These are phyloP conservation scores for Massarina eburnea DNA, from an alignment of 2,329 filamentous ascomycete species.

Conservation along the genomic window DNA sequence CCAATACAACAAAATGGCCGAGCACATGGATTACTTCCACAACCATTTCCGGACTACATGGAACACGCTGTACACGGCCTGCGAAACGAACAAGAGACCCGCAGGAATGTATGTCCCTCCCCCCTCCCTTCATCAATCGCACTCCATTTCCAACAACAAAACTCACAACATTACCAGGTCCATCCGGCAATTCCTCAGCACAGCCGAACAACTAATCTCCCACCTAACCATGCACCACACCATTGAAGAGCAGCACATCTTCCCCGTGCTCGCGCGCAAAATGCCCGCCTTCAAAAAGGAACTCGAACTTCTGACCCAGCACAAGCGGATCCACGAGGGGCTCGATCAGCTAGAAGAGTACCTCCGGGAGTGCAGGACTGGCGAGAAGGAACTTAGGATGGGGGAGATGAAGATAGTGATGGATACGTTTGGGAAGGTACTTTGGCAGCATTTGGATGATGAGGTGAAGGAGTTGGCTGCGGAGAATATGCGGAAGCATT, in stretches of 20 bases:
- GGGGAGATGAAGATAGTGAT: constrained; percentile 68
- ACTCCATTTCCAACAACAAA: background rate
- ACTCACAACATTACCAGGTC: constrained; percentile 38
- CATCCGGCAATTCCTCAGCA: constrained; percentile 67
- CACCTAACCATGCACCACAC: constrained; percentile 76
- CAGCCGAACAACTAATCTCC: constrained; percentile 68
- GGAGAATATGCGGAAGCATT: constrained; percentile 86
- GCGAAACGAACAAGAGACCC: constrained; percentile 61
- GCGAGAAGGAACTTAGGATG: constrained; percentile 62
- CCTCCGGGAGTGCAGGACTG: constrained; percentile 60
- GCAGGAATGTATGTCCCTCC: constrained; percentile 50
- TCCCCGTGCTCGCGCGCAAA: constrained; percentile 72
- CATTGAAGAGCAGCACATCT: constrained; percentile 82
- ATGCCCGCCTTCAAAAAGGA: constrained; percentile 76
- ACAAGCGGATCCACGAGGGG: constrained; percentile 75
- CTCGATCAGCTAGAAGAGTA: constrained; percentile 70
- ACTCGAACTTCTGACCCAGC: constrained; percentile 72
- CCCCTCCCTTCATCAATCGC: too few species aligned
- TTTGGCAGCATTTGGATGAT: constrained; percentile 82
- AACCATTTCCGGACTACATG: constrained; percentile 55
- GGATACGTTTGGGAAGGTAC: constrained; percentile 74
- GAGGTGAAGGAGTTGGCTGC: constrained; percentile 78
- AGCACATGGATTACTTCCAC: constrained; percentile 70
- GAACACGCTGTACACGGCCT: constrained; percentile 68
- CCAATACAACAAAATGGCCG: constrained; percentile 71